phyloP scores from a whole-genome alignment of 352 stramenopile genomes.

The Phytophthora niederhauseri region DNA sequence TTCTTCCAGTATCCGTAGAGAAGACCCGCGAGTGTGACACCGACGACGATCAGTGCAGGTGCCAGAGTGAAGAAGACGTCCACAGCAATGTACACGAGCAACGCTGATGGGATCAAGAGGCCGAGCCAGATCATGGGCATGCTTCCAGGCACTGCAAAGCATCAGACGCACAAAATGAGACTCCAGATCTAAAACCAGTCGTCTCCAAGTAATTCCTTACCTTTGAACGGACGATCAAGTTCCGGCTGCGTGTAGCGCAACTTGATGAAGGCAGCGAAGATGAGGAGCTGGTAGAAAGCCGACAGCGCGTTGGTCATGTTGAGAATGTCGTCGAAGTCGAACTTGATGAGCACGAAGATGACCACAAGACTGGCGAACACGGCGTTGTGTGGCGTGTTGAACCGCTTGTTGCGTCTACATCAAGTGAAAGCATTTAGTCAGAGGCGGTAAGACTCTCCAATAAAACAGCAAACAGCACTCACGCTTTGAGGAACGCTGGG shows the following conservation, averaged over 20 bases:
- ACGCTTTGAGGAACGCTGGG: constrained; percentile 80
- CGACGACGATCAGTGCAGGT: constrained; percentile 47
- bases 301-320: constrained; percentile 93
- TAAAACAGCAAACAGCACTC: constrained; percentile 31
- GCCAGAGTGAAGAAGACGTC: constrained; percentile 57
- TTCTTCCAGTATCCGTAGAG: constrained; percentile 48
- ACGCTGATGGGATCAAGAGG: constrained; percentile 41
- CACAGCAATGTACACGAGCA: constrained; percentile 56
- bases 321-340: constrained; percentile 79
- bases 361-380: constrained; percentile 51
- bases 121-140: constrained; percentile 34
- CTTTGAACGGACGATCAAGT: constrained; percentile 45
- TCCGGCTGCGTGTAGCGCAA: constrained; percentile 63
- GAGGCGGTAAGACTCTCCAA: not conserved
- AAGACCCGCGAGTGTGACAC: constrained; percentile 42
- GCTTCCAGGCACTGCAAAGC: constrained; percentile 37
- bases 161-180: not conserved
- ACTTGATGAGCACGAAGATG: constrained; percentile 58
- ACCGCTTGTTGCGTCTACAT: constrained; percentile 49
- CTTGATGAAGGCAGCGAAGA: constrained; percentile 91
- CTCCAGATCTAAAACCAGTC: not conserved
- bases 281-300: constrained; percentile 83
- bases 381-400: constrained; percentile 57
- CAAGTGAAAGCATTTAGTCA: not conserved
- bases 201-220: constrained; percentile 8